Conservation (phyloP, 2,329 filamentous ascomycete species). For the Aspergillus sp. region DNA sequence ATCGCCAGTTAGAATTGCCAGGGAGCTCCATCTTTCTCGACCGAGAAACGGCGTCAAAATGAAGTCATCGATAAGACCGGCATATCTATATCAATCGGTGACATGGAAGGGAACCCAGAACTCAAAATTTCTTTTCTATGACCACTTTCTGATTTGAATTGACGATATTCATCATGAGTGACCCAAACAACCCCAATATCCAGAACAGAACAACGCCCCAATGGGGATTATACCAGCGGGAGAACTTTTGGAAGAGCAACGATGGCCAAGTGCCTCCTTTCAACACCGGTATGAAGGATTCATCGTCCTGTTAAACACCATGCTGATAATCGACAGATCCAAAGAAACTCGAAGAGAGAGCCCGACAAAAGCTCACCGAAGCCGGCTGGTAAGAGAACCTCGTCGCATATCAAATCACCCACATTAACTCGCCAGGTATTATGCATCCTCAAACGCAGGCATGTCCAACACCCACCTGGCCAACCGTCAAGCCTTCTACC, state of each 20-base stretch:
- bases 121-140: no score
- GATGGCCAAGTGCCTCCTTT: constrained; percentile 47
- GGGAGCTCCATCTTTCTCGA: constrained; percentile 4
- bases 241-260: constrained; percentile 53
- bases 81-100: constrained; percentile 5
- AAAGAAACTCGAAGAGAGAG: constrained; percentile 54
- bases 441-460: constrained; percentile 35
- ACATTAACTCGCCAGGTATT: constrained; percentile 16
- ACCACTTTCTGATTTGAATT: neutral
- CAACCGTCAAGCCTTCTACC: constrained; percentile 61
- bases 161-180: constrained; percentile 21
- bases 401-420: neutral
- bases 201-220: constrained; percentile 48
- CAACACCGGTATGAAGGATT: constrained; percentile 41
- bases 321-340: constrained; percentile 35
- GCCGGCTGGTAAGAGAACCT: constrained; percentile 46
- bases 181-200: constrained; percentile 51
- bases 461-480: constrained; percentile 44
- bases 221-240: constrained; percentile 51
- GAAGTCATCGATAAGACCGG: constrained; percentile 20
- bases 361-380: constrained; percentile 52
- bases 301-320: no score
- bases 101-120: neutral
- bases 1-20: neutral
- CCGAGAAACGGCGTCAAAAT: constrained; percentile 18